Evolutionary conservation across 176 grass and related monocot species (phyloP).

Genomic region (Olyra latifolia): DNA sequence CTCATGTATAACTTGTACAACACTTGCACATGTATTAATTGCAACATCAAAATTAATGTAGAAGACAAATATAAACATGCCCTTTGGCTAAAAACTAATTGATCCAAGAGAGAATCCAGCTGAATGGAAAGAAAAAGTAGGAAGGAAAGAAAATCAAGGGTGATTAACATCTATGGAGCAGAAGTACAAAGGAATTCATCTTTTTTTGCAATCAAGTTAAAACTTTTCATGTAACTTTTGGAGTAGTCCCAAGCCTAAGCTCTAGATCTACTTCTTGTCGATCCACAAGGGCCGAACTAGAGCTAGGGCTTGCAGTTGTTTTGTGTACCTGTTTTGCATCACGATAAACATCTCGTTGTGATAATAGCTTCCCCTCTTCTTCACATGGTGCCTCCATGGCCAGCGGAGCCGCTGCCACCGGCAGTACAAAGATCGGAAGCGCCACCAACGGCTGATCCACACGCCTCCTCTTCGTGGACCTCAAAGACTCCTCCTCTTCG

Average conservation of each 20-base stretch:
- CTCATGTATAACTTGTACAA: not conserved
- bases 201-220: conserved; percentile 13
- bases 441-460: conserved; percentile 15
- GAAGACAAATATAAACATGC: not conserved
- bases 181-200: not conserved
- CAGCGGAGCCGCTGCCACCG: not conserved
- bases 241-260: conserved; percentile 64
- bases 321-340: conserved; percentile 44
- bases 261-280: conserved; percentile 68
- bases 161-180: not conserved
- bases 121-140: not conserved
- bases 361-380: not conserved
- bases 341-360: not conserved
- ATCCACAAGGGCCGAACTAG: conserved; percentile 3
- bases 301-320: conserved; percentile 43
- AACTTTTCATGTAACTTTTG: conserved; percentile 41
- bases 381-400: conserved; percentile 5
- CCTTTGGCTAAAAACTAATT: conserved; percentile 28
- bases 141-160: not conserved
- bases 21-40: not conserved
- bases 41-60: not conserved
- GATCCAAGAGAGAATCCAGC: conserved; percentile 8
- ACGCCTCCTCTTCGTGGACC: conserved; percentile 42
- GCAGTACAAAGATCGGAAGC: conserved; percentile 31
- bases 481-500: not conserved